phyloP scores from a whole-genome alignment of 208 protist genomes.

The Naegleria lovaniensis region DNA sequence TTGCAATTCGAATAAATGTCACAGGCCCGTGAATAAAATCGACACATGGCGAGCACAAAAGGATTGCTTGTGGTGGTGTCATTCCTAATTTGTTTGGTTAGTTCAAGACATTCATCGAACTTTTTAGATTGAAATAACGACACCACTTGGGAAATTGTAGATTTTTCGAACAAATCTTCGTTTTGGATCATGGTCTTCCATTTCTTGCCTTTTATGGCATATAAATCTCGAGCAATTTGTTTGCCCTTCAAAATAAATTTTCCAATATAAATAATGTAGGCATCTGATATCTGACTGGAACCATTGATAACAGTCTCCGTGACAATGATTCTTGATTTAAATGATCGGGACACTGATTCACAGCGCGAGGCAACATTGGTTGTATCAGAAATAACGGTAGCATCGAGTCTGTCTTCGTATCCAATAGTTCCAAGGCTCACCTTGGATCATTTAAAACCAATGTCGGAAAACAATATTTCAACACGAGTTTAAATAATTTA shows the following conservation, averaged over 20 bases:
- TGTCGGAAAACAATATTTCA: too few relatives aligned
- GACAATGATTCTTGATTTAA: neutral
- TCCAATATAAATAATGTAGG: neutral
- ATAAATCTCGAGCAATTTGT: neutral
- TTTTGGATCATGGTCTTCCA: neutral
- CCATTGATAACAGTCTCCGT: neutral
- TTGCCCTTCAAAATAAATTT: neutral
- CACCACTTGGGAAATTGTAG: too few relatives aligned
- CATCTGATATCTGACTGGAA: neutral
- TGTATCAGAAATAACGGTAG: slow-evolving; percentile 31
- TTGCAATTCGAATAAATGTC: neutral
- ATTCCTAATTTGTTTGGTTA: too few relatives aligned
- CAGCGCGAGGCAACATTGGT: neutral
- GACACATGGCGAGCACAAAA: neutral
- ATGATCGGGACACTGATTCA: neutral
- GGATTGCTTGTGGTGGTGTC: too few relatives aligned
- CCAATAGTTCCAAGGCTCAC: slow-evolving; percentile 33
- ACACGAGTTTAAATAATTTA: too few relatives aligned
- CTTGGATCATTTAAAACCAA: too few relatives aligned
- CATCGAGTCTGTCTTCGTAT: slow-evolving; percentile 19
- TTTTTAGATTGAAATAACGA: too few relatives aligned
- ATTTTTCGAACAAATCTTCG: too few relatives aligned
- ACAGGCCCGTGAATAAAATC: neutral
- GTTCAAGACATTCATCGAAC: too few relatives aligned
- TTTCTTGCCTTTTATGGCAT: neutral